Conservation (phyloP, 345 rosid species). For the Eutrema heterophyllum region DNA sequence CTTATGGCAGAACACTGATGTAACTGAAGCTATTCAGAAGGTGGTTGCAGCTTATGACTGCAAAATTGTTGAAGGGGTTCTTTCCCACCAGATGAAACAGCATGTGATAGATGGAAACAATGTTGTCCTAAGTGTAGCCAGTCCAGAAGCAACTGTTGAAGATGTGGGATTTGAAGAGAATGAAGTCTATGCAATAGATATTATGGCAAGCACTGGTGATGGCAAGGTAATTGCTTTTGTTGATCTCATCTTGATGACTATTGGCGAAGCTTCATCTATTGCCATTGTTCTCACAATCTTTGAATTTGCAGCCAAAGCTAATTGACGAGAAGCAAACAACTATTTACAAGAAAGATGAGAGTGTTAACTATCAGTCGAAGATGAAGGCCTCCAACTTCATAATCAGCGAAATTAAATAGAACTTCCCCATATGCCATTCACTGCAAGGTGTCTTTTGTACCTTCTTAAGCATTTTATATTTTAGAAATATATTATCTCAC, state of each 20-base stretch:
- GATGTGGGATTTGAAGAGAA: conserved; percentile 96
- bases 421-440: conserved; percentile 77
- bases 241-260: not conserved
- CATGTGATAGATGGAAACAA: conserved; percentile 87
- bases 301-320: conserved; percentile 72
- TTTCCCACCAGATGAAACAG: conserved; percentile 92
- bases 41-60: conserved; percentile 96
- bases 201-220: conserved; percentile 89
- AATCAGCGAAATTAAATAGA: conserved; percentile 85
- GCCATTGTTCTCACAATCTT: not conserved
- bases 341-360: conserved; percentile 82
- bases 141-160: conserved; percentile 85
- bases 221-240: conserved; percentile 69
- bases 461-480: not conserved
- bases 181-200: conserved; percentile 90
- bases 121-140: conserved; percentile 60
- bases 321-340: conserved; percentile 97
- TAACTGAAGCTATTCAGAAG: conserved; percentile 91
- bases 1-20: conserved; percentile 78
- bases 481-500: not conserved
- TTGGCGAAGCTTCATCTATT: not conserved
- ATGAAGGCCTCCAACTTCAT: conserved; percentile 99
- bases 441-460: conserved; percentile 60
- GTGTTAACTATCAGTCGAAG: conserved; percentile 80
- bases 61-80: conserved; percentile 96